Base-by-base conservation (phyloP, 2,329 filamentous ascomycete species). In the Clarireedia monteithiana region DNA sequence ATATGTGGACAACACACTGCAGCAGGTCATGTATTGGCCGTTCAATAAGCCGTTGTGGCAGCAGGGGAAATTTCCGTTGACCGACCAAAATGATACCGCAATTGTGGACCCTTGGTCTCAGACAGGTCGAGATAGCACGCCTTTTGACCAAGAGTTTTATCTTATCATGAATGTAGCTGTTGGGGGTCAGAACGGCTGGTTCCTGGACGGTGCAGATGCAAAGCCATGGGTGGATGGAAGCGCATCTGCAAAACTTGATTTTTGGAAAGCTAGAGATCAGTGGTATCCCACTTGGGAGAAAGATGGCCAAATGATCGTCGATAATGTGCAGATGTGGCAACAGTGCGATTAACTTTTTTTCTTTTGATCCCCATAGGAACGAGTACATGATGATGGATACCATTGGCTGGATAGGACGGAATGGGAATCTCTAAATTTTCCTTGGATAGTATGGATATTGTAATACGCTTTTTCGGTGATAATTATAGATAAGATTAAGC, bases 151-250 rank as follows among this genome's bases (percentile, higher is more conserved):
- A 62, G 73, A 80, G 14, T 91, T 91, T 67, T 91, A 88, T 65
- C 78, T 92, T 48, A 85, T 91, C 63, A 68, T 92, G 58, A 89
- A 89, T 66, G 75, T 91, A 4, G 87, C 83, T 15, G 87, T 91
- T 14, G 88, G 88, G 26, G 83, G 83, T 48, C 89, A 84, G 27
- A 91, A 91, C 62, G 89, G 89, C 36, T 95, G 88, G 88, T 95
- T 94, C 67, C 74, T 85, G 67, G 88, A 95, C 68, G 82, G 84
- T 23, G 74, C 78, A 62, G 77, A 77, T 45, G 79, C 77, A 40
- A 95, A 95, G 76, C 89, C 89, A 1, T 95, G 89, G 89, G 76
- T 89, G 38, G 86, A 94, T 67, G 74, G 69, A 15, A 85, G 81
- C 52, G 70, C 77, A 3, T 85, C 80, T 15, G 88, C 89, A 12